Percentiles rank a stretch among this genome's conserved stretches.
Evolutionary conservation across 1,284 basidiomycete species (phyloP).

Genomic region (Waitea zeae): DNA sequence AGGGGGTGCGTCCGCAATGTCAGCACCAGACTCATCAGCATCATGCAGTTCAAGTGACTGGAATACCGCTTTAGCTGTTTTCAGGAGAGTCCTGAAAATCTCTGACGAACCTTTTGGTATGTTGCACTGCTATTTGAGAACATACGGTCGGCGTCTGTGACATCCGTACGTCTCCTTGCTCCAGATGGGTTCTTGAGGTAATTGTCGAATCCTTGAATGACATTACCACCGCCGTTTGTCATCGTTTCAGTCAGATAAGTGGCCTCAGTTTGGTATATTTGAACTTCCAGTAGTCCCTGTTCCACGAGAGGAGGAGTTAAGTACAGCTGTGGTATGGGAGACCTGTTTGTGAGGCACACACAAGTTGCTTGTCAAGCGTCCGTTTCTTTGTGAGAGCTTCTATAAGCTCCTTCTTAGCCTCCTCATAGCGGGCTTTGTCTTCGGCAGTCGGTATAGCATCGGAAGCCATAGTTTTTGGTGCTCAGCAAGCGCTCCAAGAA

Average conservation of each 20-base stretch:
- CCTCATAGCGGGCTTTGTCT: constrained; percentile 50
- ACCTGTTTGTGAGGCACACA: constrained; percentile 18
- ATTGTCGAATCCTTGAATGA: constrained; percentile 68
- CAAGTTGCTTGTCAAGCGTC: constrained; percentile 52
- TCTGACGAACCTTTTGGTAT: constrained; percentile 38
- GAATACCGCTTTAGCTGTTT: neutral
- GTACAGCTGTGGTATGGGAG: constrained; percentile 3
- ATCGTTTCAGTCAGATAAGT: constrained; percentile 59
- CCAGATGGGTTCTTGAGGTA: constrained; percentile 63
- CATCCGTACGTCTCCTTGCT: constrained; percentile 50
- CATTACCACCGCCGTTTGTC: constrained; percentile 59
- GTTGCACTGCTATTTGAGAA: constrained; percentile 67
- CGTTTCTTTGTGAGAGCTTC: constrained; percentile 56
- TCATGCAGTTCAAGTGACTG: constrained; percentile 66
- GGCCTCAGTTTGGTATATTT: constrained; percentile 59
- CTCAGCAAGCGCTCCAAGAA: neutral
- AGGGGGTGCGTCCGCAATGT: constrained; percentile 38
- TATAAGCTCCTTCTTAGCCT: constrained; percentile 51
- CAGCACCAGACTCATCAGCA: constrained; percentile 41
- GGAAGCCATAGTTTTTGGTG: constrained; percentile 8
- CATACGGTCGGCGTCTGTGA: constrained; percentile 56
- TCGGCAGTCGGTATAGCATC: constrained; percentile 26
- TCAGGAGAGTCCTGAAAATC: constrained; percentile 1
- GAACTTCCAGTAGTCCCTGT: constrained; percentile 52
- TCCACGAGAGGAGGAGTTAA: constrained; percentile 3